Evolutionary conservation across 371 early-diverging fungal genomes (phyloP).

Genomic region (Mortierella sp.): DNA sequence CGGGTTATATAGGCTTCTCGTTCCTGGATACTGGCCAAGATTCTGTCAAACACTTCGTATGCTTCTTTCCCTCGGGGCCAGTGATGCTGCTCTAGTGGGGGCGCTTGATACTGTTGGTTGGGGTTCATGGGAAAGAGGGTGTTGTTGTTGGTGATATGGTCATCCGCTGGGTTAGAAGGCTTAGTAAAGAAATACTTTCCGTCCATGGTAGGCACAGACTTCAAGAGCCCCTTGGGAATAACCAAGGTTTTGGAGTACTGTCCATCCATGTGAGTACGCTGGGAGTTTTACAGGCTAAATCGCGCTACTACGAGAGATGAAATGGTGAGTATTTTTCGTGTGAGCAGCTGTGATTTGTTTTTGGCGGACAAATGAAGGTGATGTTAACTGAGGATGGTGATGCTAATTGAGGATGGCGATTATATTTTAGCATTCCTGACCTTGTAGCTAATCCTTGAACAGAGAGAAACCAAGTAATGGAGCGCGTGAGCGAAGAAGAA

Average conservation of each 20-base stretch:
- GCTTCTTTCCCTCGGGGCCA: neutral
- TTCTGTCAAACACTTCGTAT: neutral
- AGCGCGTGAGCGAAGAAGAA: too few relatives aligned
- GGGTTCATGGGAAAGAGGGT: neutral
- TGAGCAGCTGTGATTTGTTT: too few relatives aligned
- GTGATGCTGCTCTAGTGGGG: neutral
- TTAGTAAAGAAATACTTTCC: neutral
- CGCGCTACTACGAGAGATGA: too few relatives aligned
- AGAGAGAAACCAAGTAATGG: too few relatives aligned
- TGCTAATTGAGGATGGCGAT: too few relatives aligned
- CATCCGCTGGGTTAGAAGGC: neutral
- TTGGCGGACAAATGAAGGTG: too few relatives aligned
- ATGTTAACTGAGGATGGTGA: too few relatives aligned
- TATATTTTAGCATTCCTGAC: too few relatives aligned
- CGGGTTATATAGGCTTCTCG: neutral
- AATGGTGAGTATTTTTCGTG: too few relatives aligned
- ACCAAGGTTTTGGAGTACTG: neutral
- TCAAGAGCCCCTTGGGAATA: neutral
- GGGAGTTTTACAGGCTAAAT: too few relatives aligned
- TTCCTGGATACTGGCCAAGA: neutral
- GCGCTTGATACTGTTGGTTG: neutral
- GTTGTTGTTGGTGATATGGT: neutral
- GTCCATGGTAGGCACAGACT: neutral
- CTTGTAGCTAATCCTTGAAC: too few relatives aligned
- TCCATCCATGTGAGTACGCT: too few relatives aligned